Conservation (phyloP, 2,329 filamentous ascomycete genomes). For the Fusarium chuoi region DNA sequence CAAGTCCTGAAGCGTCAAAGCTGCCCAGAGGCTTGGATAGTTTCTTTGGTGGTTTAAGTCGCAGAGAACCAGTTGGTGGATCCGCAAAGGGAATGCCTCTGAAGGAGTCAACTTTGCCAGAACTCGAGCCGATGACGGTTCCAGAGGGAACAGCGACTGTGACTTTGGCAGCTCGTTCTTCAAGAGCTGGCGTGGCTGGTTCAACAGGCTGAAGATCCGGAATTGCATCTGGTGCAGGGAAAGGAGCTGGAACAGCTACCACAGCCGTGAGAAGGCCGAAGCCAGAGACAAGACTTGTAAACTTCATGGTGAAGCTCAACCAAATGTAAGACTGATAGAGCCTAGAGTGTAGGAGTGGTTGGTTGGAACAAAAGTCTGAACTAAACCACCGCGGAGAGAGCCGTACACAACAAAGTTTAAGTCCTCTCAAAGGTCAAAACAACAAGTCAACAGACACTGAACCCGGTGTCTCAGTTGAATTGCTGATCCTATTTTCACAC, state of each 20-base stretch:
- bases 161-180: conserved; percentile 58
- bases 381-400: background rate
- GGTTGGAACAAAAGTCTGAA: conserved; percentile 6
- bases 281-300: conserved; percentile 18
- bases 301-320: conserved; percentile 30
- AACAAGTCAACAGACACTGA: background rate
- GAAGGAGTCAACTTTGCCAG: conserved; percentile 70
- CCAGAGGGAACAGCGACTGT: conserved; percentile 66
- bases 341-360: background rate
- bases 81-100: conserved; percentile 80
- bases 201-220: background rate
- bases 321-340: background rate
- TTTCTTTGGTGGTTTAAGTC: conserved; percentile 73
- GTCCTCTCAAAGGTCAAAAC: background rate
- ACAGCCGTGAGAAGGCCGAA: conserved; percentile 29
- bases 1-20: conserved; percentile 65
- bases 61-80: conserved; percentile 71
- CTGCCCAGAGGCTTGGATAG: conserved; percentile 68
- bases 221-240: conserved; percentile 20
- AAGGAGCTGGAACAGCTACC: conserved; percentile 34
- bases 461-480: conserved; percentile 17
- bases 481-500: background rate
- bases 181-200: conserved; percentile 44
- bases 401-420: background rate
- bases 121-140: conserved; percentile 62